Conservation (phyloP, 2,329 filamentous ascomycete species). For the Phaeosphaeriaceae sp. region DNA sequence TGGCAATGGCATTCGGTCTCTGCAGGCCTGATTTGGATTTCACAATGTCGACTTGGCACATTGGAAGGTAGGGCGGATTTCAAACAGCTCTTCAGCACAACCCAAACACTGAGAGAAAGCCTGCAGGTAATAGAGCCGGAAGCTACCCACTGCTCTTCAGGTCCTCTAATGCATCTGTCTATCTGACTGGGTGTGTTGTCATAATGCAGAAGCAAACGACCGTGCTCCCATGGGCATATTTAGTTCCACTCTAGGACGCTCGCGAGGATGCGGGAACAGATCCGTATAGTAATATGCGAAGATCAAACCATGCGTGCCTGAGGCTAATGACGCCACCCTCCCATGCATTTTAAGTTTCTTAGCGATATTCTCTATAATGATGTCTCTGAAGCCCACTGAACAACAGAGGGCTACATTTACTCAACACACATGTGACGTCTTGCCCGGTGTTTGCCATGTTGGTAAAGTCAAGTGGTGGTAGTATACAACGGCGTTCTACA, state of each 20-base stretch:
- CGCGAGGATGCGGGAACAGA: conserved; percentile 43
- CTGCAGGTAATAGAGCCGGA: conserved; percentile 8
- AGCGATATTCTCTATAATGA: conserved; percentile 13
- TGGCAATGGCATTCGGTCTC: no score
- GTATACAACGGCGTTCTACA: no score
- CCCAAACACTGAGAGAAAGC: neutral
- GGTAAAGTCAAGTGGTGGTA: no score
- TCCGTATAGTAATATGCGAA: conserved; percentile 40
- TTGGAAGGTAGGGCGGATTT: neutral
- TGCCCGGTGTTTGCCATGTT: neutral
- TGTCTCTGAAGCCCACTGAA: neutral
- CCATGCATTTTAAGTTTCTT: conserved; percentile 17
- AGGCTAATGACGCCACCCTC: conserved; percentile 36
- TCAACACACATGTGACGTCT: neutral
- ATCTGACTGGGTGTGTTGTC: conserved; percentile 21
- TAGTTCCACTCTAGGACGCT: conserved; percentile 23
- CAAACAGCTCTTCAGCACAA: neutral
- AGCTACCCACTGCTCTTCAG: conserved; percentile 9
- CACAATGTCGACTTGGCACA: neutral
- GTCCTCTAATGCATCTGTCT: conserved; percentile 14
- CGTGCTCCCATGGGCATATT: conserved; percentile 26
- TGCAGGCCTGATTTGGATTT: no score
- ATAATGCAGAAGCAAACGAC: conserved; percentile 24
- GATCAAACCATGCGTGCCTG: conserved; percentile 28
- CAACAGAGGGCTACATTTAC: neutral